Percentiles rank a stretch among this genome's conserved stretches.
phyloP scores from a whole-genome alignment of 1,284 basidiomycete species.

The Golubevia sp. region DNA sequence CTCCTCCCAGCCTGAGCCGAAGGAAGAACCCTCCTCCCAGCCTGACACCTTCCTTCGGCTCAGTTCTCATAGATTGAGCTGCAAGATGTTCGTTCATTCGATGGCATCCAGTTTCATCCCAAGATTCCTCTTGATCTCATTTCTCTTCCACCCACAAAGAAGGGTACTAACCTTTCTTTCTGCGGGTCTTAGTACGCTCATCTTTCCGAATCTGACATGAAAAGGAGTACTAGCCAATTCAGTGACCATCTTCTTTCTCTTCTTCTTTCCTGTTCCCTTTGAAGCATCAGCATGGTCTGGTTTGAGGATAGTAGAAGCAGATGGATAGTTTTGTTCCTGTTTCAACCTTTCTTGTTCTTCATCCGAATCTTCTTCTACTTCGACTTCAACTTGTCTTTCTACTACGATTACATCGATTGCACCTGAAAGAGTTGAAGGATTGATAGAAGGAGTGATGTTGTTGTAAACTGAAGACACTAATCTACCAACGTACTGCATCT shows the following conservation, averaged over 20 bases:
- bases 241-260: conserved; percentile 19
- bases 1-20: no score
- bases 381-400: conserved; percentile 63
- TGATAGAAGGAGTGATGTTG: conserved; percentile 61
- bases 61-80: no score
- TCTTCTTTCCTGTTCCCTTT: conserved; percentile 20
- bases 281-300: not conserved
- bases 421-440: conserved; percentile 57
- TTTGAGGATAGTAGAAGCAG: not conserved
- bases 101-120: no score
- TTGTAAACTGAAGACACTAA: conserved; percentile 60
- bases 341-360: conserved; percentile 8
- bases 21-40: no score
- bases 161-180: conserved; percentile 79
- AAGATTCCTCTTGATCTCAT: no score
- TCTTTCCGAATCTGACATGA: conserved; percentile 97
- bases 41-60: no score
- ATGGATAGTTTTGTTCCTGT: not conserved
- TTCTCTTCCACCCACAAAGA: no score
- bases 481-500: conserved; percentile 60
- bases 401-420: conserved; percentile 62
- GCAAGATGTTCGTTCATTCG: no score
- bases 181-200: conserved; percentile 88
- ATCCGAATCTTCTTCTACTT: conserved; percentile 65
- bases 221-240: conserved; percentile 92